Percentiles rank a stretch among this genome's conserved stretches.
phyloP scores from a whole-genome alignment of 1,139 yeast genomes.

The Saccharomyces uvarum region DNA sequence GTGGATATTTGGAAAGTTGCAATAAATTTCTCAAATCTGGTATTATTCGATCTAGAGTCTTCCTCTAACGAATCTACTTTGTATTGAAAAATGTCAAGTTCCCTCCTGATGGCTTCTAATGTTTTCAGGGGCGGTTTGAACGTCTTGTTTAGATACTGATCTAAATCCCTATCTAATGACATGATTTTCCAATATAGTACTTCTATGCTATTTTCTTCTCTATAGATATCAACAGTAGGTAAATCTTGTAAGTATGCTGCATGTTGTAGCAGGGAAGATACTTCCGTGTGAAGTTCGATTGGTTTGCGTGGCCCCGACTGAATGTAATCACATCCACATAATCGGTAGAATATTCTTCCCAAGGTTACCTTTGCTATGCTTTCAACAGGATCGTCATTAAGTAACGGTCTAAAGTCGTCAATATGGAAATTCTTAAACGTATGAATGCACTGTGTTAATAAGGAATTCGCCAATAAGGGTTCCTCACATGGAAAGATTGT shows the following conservation, averaged over 20 bases:
- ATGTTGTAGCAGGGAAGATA: constrained; percentile 25
- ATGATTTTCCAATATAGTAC: constrained; percentile 26
- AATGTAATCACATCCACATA: constrained; percentile 24
- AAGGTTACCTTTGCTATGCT: constrained; percentile 21
- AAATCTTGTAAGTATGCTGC: constrained; percentile 25
- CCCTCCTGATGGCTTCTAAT: constrained; percentile 25
- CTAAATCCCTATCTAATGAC: constrained; percentile 29
- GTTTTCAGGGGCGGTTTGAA: constrained; percentile 27
- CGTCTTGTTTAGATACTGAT: constrained; percentile 16
- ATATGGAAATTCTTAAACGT: constrained; percentile 21
- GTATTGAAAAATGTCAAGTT: constrained; percentile 17
- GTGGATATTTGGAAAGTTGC: constrained; percentile 16
- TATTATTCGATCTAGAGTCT: constrained; percentile 13
- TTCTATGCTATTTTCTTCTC: constrained; percentile 27
- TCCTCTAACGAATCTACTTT: constrained; percentile 13
- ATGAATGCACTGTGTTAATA: constrained; percentile 22
- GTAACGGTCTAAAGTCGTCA: constrained; percentile 15
- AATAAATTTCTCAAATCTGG: constrained; percentile 24
- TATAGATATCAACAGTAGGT: constrained; percentile 23
- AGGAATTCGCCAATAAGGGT: constrained; percentile 13
- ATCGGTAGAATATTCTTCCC: constrained; percentile 26
- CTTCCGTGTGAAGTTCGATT: constrained; percentile 20
- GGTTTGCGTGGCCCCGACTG: constrained; percentile 22
- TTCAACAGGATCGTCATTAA: constrained; percentile 19
- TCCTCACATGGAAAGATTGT: constrained; percentile 19